A percentile compares a stretch with the other conserved stretches of the same genome.
Evolutionary conservation across 192 early-diverging fungal species (phyloP).

Genomic region (Dissophora ornata): DNA sequence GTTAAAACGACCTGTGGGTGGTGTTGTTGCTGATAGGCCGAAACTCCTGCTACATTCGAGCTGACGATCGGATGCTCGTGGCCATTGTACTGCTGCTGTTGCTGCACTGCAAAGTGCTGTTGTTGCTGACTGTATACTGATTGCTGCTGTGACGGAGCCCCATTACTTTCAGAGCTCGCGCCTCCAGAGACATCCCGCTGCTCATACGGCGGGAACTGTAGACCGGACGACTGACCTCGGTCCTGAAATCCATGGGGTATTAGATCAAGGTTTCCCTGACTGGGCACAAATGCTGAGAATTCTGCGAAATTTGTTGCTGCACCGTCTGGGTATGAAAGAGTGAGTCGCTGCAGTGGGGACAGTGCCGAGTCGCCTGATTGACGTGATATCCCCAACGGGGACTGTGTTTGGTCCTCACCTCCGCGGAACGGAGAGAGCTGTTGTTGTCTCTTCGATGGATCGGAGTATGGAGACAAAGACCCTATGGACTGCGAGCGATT

Average conservation of each 20-base stretch:
- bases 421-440: neutral
- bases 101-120: too few relatives aligned
- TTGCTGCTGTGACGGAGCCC: neutral
- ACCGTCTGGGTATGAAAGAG: neutral
- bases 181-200: neutral
- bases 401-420: neutral
- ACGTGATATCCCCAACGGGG: neutral
- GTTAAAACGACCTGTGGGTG: neutral
- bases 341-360: neutral
- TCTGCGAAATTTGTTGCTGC: neutral
- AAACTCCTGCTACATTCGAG: neutral
- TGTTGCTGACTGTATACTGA: conserved; percentile 7
- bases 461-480: neutral
- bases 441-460: neutral
- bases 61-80: too few relatives aligned
- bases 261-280: neutral
- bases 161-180: neutral
- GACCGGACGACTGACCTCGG: neutral
- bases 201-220: neutral
- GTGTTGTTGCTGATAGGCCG: neutral
- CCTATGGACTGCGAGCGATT: neutral
- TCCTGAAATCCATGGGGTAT: neutral
- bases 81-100: conserved; percentile 8
- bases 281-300: neutral
- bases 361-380: neutral